Conservation (phyloP, 2,329 filamentous ascomycete species). For the Penicillium verrucosum region DNA sequence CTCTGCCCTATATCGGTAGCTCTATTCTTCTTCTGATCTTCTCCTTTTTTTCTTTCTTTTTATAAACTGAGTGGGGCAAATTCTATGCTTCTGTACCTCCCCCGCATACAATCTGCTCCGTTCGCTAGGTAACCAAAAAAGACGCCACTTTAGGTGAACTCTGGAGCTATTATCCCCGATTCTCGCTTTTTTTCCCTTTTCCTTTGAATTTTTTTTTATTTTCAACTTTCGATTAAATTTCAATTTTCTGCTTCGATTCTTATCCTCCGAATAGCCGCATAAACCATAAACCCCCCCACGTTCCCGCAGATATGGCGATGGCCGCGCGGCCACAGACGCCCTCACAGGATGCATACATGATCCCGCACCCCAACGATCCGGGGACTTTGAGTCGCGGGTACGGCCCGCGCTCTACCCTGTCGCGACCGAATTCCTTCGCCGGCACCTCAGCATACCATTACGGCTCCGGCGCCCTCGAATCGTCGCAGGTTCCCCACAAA, state of each 20-base stretch:
- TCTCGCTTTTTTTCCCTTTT: slow-evolving; percentile 1
- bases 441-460: slow-evolving; percentile 39
- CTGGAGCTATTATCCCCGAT: slow-evolving; percentile 6
- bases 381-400: slow-evolving; percentile 33
- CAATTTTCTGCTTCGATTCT: not conserved
- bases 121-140: slow-evolving; percentile 34
- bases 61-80: slow-evolving; percentile 12
- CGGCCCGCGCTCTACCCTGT: slow-evolving; percentile 29
- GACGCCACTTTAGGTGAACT: slow-evolving; percentile 10
- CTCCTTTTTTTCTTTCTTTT: not conserved
- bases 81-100: slow-evolving; percentile 13
- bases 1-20: slow-evolving; percentile 6
- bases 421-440: slow-evolving; percentile 42
- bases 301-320: slow-evolving; percentile 35
- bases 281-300: slow-evolving; percentile 11
- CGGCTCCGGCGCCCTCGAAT: slow-evolving; percentile 31
- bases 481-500: slow-evolving; percentile 35
- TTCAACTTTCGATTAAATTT: slow-evolving; percentile 13
- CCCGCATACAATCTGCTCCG: slow-evolving; percentile 31
- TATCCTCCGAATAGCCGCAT: slow-evolving; percentile 1
- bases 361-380: slow-evolving; percentile 30
- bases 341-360: slow-evolving; percentile 39
- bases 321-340: slow-evolving; percentile 39
- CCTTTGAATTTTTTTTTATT: slow-evolving; percentile 1
- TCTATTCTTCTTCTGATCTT: slow-evolving; percentile 3